Evolutionary conservation across 441 rosid species (phyloP), one percentile per base, ranked within the genome.

Genomic region (Metrosideros polymorpha): DNA sequence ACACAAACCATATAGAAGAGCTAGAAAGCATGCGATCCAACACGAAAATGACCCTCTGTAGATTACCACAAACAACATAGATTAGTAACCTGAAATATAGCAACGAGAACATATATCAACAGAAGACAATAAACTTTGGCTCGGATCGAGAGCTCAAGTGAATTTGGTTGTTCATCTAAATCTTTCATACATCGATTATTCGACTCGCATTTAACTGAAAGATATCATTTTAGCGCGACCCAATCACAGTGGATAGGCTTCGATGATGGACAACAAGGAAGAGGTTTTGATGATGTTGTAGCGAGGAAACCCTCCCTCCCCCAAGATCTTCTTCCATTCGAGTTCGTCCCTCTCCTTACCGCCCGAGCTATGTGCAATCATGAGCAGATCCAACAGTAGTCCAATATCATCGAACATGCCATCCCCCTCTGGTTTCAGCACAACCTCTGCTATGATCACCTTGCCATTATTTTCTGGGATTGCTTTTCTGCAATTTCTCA

Each of bases 401-500:
- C 50, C 57, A 4, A 22, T 35, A 29, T 84, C 88, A 14, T 87
- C 61, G 3, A 83, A 75, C 25, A 53, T 49, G 22, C 42, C 84
- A 9, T 54, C 3, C 1, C 86, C 88, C 30, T 75, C 30, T 7
- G 57, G 61, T 43, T 84, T 54, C 54, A 87, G 14, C 12, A 87
- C 86, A 45, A 55, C 30, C 30, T 87, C 79, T 17, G 14, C 83
- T 53, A 87, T 75, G 52, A 84, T 84, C 88, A 87, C 24, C 77
- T 84, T 84, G 18, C 61, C 88, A 9, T 30, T 30, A 10, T 54
- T 32, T 63, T 87, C 25, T 14, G 86, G 86, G 24, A 87, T 9
- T n/a, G 88, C 86, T 50, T 87, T 76, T 57, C 53, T 55, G 27
- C 88, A 75, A 22, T 84, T 84, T 29, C 75, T 84, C 45, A 87